A percentile compares a stretch with the other conserved stretches of the same genome.
Evolutionary conservation across 1,284 basidiomycete genomes (phyloP).

Genomic region (Termitomyces sp.): DNA sequence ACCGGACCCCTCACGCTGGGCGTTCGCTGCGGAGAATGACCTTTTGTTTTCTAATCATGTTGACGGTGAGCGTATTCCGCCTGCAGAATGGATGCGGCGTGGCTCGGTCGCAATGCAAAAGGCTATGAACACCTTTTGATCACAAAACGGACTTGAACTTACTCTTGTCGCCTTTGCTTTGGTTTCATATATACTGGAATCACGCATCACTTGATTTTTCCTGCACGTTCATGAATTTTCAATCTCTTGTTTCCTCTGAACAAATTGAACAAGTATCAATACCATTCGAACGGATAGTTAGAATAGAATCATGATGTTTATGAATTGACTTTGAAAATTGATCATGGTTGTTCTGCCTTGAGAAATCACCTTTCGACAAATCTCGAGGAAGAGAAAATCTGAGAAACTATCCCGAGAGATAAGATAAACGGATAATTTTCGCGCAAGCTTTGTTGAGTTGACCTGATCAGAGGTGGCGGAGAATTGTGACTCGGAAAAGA

Average conservation of each 20-base stretch:
- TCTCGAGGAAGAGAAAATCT: neutral
- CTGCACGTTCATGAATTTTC: no score
- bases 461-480: neutral
- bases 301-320: no score
- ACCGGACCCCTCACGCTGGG: conserved; percentile 55
- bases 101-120: conserved; percentile 42
- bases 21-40: conserved; percentile 56
- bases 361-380: no score
- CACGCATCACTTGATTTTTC: neutral
- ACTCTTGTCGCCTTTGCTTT: conserved; percentile 26
- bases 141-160: neutral
- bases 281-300: neutral
- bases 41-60: conserved; percentile 39
- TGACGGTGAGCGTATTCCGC: conserved; percentile 38
- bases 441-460: neutral
- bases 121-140: conserved; percentile 24
- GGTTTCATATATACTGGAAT: neutral
- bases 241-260: no score
- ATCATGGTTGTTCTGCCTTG: no score
- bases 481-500: conserved; percentile 13
- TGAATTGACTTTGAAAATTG: no score
- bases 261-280: no score
- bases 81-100: conserved; percentile 50
- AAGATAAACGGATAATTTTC: conserved; percentile 4
- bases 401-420: neutral